Evolutionary conservation across 208 protist species (phyloP).

Genomic region (Acanthamoeba rhysodes): DNA sequence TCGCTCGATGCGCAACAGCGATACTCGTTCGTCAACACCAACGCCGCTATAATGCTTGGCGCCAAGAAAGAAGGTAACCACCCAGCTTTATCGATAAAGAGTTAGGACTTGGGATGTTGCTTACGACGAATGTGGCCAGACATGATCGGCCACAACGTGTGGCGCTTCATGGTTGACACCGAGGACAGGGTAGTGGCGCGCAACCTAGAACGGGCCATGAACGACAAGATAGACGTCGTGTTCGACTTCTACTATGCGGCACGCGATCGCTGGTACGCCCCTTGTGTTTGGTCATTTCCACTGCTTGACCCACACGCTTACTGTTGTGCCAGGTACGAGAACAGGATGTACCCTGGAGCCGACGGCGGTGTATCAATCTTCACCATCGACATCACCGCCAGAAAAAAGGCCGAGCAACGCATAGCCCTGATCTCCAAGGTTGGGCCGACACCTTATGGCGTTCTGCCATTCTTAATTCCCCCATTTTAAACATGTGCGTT

Average conservation of each 20-base stretch:
- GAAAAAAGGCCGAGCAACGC: neutral
- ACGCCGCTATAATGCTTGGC: neutral
- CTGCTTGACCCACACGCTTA: too few relatives aligned
- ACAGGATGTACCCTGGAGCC: neutral
- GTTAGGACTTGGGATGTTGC: too few relatives aligned
- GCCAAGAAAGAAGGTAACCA: constrained; percentile 35
- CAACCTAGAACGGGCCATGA: constrained; percentile 34
- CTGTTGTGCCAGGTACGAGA: neutral
- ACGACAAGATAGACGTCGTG: neutral
- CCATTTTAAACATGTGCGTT: too few relatives aligned
- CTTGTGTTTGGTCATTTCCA: too few relatives aligned
- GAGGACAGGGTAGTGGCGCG: neutral
- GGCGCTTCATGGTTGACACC: constrained; percentile 33
- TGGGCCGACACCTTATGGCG: too few relatives aligned
- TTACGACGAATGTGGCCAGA: neutral
- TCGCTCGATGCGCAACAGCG: neutral
- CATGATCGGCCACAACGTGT: constrained; percentile 35
- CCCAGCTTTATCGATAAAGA: neutral
- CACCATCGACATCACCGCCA: neutral
- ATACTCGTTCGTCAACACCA: constrained; percentile 57
- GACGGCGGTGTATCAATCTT: neutral
- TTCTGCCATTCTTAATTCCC: too few relatives aligned
- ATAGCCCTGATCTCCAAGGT: neutral
- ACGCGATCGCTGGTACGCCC: neutral
- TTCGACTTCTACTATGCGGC: constrained; percentile 12